Percentiles rank a stretch among this genome's conserved stretches.
Evolutionary conservation across 2,329 filamentous ascomycete species (phyloP).

Genomic region (Fusarium goolgardi): DNA sequence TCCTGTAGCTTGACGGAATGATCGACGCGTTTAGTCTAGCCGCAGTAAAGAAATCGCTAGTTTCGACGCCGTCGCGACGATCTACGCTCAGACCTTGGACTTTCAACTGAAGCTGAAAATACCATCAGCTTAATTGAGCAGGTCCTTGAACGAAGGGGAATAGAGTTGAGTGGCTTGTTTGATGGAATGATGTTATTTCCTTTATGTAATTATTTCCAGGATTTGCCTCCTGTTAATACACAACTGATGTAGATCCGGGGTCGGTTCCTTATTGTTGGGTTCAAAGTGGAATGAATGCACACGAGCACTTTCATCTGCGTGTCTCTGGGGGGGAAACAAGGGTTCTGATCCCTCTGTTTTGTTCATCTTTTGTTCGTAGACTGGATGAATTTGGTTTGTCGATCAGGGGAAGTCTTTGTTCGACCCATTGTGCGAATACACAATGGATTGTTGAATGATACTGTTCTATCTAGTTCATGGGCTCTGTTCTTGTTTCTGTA

Average conservation of each 20-base stretch:
- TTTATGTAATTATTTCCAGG: conserved; percentile 1
- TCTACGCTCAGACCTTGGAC: not conserved
- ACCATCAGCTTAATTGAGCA: not conserved
- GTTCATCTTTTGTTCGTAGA: not conserved
- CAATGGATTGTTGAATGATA: not conserved
- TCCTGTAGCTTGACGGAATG: not conserved
- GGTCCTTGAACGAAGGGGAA: not conserved
- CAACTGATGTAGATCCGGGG: conserved; percentile 14
- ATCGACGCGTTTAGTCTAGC: not conserved
- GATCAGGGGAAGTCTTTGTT: not conserved
- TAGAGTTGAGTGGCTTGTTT: conserved; percentile 4
- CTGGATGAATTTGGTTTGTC: not conserved
- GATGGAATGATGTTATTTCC: not conserved
- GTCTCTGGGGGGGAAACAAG: not conserved
- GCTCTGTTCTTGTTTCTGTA: not conserved
- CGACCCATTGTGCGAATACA: not conserved
- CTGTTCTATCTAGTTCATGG: not conserved
- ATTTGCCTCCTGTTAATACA: conserved; percentile 7
- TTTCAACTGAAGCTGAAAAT: not conserved
- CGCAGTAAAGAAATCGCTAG: not conserved
- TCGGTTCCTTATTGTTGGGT: not conserved
- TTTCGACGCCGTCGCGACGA: not conserved
- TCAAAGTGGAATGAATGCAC: not conserved
- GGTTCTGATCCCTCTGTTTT: not conserved
- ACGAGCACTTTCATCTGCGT: not conserved